Percentiles rank a stretch among this genome's conserved stretches.
Evolutionary conservation across 805 yeast genomes (phyloP).

Genomic region (Phaffomyces thermotolerans): DNA sequence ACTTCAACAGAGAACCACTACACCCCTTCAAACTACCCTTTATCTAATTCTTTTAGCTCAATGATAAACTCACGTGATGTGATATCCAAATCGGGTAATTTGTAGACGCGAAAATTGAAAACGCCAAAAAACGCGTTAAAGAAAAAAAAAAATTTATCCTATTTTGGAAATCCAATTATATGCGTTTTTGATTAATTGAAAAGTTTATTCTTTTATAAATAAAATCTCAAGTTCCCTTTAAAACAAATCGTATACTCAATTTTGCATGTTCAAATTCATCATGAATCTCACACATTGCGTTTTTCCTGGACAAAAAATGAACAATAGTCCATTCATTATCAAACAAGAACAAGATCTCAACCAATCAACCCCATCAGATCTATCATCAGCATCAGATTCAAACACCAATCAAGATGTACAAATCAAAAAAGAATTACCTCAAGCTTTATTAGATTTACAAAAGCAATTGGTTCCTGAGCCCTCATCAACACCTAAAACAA

Average conservation of each 20-base stretch:
- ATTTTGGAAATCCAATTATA: background rate
- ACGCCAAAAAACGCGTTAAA: background rate
- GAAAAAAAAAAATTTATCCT: background rate
- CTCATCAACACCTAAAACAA: background rate
- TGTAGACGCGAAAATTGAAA: background rate
- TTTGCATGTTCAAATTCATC: background rate
- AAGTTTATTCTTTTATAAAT: background rate
- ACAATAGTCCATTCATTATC: background rate
- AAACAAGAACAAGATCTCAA: background rate
- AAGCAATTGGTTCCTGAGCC: background rate
- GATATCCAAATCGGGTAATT: background rate
- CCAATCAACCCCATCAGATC: too few species aligned
- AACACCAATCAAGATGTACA: background rate
- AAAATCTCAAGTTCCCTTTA: background rate
- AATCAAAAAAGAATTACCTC: constrained; percentile 1
- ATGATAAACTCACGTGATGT: background rate
- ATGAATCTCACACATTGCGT: background rate
- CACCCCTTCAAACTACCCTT: too few species aligned
- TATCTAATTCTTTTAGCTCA: too few species aligned
- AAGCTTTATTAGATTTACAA: constrained; percentile 8
- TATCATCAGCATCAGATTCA: too few species aligned
- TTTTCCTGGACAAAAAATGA: too few species aligned
- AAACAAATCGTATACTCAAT: background rate
- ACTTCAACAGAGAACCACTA: too few species aligned
- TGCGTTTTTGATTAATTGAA: background rate